Evolutionary conservation across 768 basidiomycete species (phyloP).

Genomic region (Rhodocollybia butyracea): DNA sequence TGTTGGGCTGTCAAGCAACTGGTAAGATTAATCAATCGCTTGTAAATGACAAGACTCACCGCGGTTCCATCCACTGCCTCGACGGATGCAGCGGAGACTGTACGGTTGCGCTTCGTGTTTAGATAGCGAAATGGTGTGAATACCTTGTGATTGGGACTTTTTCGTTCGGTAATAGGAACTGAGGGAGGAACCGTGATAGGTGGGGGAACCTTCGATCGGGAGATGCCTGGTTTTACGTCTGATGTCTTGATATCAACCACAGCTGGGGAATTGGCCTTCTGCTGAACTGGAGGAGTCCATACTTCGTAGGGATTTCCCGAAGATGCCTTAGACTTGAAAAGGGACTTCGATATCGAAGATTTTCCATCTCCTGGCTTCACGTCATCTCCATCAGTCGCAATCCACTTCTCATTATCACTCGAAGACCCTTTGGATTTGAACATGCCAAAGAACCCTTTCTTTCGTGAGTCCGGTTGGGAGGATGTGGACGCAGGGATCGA

Average conservation of each 20-base stretch:
- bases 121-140: constrained; percentile 66
- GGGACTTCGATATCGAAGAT: not conserved
- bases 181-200: constrained; percentile 25
- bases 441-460: constrained; percentile 34
- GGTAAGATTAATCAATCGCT: constrained; percentile 10
- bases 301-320: not conserved
- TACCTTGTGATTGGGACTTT: constrained; percentile 40
- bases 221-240: not conserved
- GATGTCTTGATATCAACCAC: not conserved
- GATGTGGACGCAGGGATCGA: constrained; percentile 36
- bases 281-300: not conserved
- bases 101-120: constrained; percentile 54
- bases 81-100: constrained; percentile 69
- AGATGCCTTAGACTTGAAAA: constrained; percentile 24
- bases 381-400: not conserved
- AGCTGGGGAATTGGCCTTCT: not conserved
- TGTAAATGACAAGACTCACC: constrained; percentile 41
- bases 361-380: not conserved
- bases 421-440: constrained; percentile 22
- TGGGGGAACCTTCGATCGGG: constrained; percentile 15
- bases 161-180: constrained; percentile 31
- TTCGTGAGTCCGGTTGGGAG: constrained; percentile 34
- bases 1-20: constrained; percentile 48
- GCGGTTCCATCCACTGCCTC: constrained; percentile 81
- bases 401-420: not conserved